phyloP scores from a whole-genome alignment of 129 eudicot genomes.

The Saussurea involucrata region DNA sequence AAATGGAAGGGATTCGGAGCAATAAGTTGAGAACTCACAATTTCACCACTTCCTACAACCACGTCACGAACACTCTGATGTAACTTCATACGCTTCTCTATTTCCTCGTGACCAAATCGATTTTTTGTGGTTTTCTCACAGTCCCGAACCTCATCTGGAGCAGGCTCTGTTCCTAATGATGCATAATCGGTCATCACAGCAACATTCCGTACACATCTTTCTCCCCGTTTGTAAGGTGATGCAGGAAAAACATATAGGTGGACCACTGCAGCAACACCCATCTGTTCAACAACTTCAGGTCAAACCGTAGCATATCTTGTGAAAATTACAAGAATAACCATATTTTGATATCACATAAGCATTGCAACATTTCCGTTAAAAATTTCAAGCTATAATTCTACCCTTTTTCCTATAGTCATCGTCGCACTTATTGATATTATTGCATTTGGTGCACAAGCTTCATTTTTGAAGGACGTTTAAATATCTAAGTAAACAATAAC shows the following conservation, averaged over 20 bases:
- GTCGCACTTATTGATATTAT: too few species aligned
- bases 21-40: conserved; percentile 45
- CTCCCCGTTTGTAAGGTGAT: conserved; percentile 82
- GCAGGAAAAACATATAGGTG: conserved; percentile 93
- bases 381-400: too few species aligned
- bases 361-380: too few species aligned
- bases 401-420: too few species aligned
- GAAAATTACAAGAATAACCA: too few species aligned
- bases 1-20: neutral
- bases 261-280: conserved; percentile 94
- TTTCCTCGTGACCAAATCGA: conserved; percentile 45
- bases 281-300: conserved; percentile 45
- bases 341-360: too few species aligned
- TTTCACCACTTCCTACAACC: conserved; percentile 90
- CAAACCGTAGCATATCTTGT: neutral
- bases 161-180: conserved; percentile 74
- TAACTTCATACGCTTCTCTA: conserved; percentile 57
- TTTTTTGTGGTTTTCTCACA: conserved; percentile 56
- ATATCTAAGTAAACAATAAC: too few species aligned
- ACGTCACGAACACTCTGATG: conserved; percentile 96
- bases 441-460: too few species aligned
- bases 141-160: conserved; percentile 89
- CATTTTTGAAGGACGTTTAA: too few species aligned
- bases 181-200: conserved; percentile 90
- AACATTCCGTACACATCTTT: conserved; percentile 87